phyloP scores from a whole-genome alignment of 1,284 basidiomycete genomes.

The Cutaneotrichosporon mucoides region DNA sequence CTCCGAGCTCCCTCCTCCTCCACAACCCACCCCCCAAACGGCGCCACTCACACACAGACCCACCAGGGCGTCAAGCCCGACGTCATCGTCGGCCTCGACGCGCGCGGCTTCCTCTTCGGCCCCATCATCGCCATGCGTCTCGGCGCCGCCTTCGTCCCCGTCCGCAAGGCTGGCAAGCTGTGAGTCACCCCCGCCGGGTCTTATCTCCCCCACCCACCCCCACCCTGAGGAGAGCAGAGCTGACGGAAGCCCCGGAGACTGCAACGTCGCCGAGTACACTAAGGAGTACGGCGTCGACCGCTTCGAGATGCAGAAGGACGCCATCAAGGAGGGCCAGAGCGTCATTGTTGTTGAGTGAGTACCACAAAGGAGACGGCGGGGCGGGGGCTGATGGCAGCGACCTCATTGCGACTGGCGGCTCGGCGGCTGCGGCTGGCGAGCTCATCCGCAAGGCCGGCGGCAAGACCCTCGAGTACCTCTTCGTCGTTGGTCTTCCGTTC shows the following conservation, averaged over 20 bases:
- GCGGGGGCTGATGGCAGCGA: slow-evolving; percentile 57
- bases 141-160: slow-evolving; percentile 93
- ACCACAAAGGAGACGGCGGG: not conserved
- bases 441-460: slow-evolving; percentile 79
- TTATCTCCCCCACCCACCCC: too few relatives aligned
- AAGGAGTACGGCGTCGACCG: slow-evolving; percentile 92
- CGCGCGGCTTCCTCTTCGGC: slow-evolving; percentile 91
- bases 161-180: slow-evolving; percentile 90
- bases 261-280: slow-evolving; percentile 70
- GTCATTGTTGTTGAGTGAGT: slow-evolving; percentile 77
- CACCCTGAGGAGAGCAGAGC: too few relatives aligned
- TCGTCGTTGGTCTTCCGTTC: slow-evolving; percentile 84
- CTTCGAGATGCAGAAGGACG: slow-evolving; percentile 91
- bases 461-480: slow-evolving; percentile 85
- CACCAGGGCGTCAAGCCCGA: slow-evolving; percentile 71
- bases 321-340: slow-evolving; percentile 75
- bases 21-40: too few relatives aligned
- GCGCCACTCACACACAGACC: slow-evolving; percentile 4
- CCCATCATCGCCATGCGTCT: slow-evolving; percentile 87
- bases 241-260: slow-evolving; percentile 62
- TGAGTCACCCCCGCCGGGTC: too few relatives aligned
- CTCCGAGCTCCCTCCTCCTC: too few relatives aligned
- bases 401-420: slow-evolving; percentile 94
- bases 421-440: slow-evolving; percentile 88
- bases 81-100: slow-evolving; percentile 92